phyloP scores from a whole-genome alignment of 2,329 filamentous ascomycete species.

The Diplodia corticola region DNA sequence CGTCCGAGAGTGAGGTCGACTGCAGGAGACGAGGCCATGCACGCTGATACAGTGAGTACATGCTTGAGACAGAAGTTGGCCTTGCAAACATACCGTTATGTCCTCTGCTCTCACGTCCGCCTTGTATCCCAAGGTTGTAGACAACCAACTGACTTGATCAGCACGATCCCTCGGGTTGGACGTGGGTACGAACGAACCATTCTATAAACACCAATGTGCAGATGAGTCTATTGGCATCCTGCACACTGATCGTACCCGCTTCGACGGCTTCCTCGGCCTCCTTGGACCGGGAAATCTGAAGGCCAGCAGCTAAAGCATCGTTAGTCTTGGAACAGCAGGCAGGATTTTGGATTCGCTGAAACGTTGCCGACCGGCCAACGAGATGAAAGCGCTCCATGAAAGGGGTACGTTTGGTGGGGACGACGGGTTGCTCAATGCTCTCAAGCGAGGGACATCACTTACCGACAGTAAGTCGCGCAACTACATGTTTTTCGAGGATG shows the following conservation, averaged over 20 bases:
- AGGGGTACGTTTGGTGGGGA: background rate
- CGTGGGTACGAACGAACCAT: constrained; percentile 25
- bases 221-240: constrained; percentile 34
- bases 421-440: too few species aligned
- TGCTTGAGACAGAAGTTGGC: too few species aligned
- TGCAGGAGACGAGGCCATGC: background rate
- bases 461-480: constrained; percentile 40
- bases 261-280: constrained; percentile 22
- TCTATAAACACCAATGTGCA: constrained; percentile 43
- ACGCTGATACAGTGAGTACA: background rate
- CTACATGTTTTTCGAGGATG: constrained; percentile 42
- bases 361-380: too few species aligned
- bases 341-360: too few species aligned
- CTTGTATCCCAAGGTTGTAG: constrained; percentile 40
- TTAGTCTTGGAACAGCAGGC: background rate
- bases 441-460: constrained; percentile 22
- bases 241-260: constrained; percentile 9
- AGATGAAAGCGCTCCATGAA: too few species aligned
- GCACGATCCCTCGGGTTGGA: background rate
- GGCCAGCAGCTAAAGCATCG: constrained; percentile 32
- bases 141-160: constrained; percentile 33
- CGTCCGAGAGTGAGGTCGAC: constrained; percentile 31
- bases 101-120: constrained; percentile 36
- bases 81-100: constrained; percentile 18
- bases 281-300: constrained; percentile 40